Percentiles rank a stretch among this genome's conserved stretches.
Evolutionary conservation across 2,329 filamentous ascomycete species (phyloP).

Genomic region (Ophiosphaerella herpotricha): DNA sequence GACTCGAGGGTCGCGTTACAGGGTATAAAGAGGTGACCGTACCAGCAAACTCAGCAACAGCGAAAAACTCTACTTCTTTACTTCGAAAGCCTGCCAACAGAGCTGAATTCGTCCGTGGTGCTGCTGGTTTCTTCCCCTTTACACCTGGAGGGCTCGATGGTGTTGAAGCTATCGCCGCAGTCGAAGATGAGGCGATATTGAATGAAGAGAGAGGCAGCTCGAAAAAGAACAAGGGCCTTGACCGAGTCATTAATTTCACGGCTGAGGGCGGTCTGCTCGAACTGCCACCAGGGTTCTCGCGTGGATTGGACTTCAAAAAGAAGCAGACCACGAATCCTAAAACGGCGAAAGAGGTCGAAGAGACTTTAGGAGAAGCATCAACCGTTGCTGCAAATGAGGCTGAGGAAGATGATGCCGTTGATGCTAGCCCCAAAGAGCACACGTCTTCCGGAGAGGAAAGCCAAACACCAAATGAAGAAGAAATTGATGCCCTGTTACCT

Average conservation of each 20-base stretch:
- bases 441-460: constrained; percentile 52
- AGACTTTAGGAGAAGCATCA: constrained; percentile 61
- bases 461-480: constrained; percentile 55
- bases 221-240: constrained; percentile 60
- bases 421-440: constrained; percentile 31
- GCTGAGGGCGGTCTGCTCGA: constrained; percentile 78
- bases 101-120: constrained; percentile 90
- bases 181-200: constrained; percentile 74
- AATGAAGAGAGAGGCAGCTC: constrained; percentile 51
- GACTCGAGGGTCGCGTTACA: constrained; percentile 87
- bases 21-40: constrained; percentile 95
- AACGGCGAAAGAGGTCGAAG: constrained; percentile 71
- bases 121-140: constrained; percentile 92
- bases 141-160: constrained; percentile 86
- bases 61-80: constrained; percentile 93
- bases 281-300: constrained; percentile 77
- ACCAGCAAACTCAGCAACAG: constrained; percentile 83
- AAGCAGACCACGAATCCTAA: constrained; percentile 62
- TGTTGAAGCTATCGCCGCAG: constrained; percentile 80
- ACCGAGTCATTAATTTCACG: constrained; percentile 83
- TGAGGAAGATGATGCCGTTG: constrained; percentile 30
- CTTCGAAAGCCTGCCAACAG: constrained; percentile 82
- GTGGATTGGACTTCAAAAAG: constrained; percentile 75
- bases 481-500: constrained; percentile 85
- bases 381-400: constrained; percentile 29